These are phyloP conservation scores for Hymenoscyphus linearis DNA, from an alignment of 2,329 filamentous ascomycete species.

Conservation along the genomic window DNA sequence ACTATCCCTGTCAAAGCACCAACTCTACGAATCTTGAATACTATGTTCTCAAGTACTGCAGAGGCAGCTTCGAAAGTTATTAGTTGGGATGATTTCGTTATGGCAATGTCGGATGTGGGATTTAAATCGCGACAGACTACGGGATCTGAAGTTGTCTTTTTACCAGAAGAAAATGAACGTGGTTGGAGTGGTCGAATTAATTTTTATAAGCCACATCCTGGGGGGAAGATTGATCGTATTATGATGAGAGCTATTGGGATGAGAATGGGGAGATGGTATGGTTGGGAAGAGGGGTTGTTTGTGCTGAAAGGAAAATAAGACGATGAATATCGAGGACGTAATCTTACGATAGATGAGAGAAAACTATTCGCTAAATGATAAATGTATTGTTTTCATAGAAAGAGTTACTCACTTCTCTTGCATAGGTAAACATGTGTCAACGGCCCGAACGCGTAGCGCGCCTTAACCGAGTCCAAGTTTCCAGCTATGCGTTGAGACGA, in stretches of 20 bases:
- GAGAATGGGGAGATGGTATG: constrained; percentile 9
- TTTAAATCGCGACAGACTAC: constrained; percentile 2
- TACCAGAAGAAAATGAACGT: constrained; percentile 1
- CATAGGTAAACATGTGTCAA: neutral
- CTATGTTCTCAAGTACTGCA: constrained; percentile 4
- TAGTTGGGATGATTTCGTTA: constrained; percentile 11
- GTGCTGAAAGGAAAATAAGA: neutral
- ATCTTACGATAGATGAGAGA: neutral
- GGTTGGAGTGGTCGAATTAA: constrained; percentile 8
- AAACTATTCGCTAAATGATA: neutral
- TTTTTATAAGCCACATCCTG: constrained; percentile 8
- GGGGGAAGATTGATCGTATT: constrained; percentile 6
- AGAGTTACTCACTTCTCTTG: neutral
- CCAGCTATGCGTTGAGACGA: neutral
- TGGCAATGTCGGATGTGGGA: constrained; percentile 6
- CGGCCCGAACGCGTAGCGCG: neutral
- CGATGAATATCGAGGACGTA: neutral
- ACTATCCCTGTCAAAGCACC: neutral
- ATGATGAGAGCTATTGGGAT: constrained; percentile 8
- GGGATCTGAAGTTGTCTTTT: constrained; percentile 5
- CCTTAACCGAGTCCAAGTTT: neutral
- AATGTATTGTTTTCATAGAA: neutral
- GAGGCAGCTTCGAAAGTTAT: constrained; percentile 2
- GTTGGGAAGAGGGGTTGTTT: constrained; percentile 6
- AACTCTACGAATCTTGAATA: constrained; percentile 1